Base-by-base conservation (phyloP, 345 rosid genomes). In the Jatropha curcas region DNA sequence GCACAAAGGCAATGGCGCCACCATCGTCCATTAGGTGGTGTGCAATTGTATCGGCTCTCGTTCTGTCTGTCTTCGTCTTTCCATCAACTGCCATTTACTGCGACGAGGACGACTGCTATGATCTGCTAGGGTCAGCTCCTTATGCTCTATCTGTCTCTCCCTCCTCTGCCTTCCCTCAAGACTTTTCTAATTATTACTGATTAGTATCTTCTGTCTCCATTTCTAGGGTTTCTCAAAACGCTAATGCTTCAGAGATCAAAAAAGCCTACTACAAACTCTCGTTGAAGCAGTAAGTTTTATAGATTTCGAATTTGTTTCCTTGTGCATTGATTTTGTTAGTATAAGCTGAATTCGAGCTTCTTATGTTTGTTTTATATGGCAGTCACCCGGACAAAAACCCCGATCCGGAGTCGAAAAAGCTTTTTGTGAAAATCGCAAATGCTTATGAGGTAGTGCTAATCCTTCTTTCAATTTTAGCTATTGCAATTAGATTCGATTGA, bases 341-440 rank as follows among this genome's bases (percentile, higher is more conserved):
- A 22, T 20, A 19, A 28, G 34, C 34, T 45, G 20, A 64, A 35
- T 67, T 76, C n/a, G 22, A 69, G 7, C 34, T 70, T 52, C 7
- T 10, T 53, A 17, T 30, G 45, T 64, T 19, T 31, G 28, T 58
- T n/a, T 70, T 7, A 68, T 45, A 57, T 76, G 62, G 50, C 55
- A 94, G 98, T 70, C 99, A 95, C 59, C 99, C 99, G 28, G 99
- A 95, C 80, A 95, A 95, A 79, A 92, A 89, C 67, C 98, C 98
- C 9, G 99, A 95, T 91, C 98, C 98, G 35, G 98, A 95, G 72
- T 95, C 98, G 27, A 87, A 67, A 77, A 95, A 91, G 84, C 67
- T 85, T 22, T 95, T 95, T 73, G 98, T 91, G 70, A 95, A 95
- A 83, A 82, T 95, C 35, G 99, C 98, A 10, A 95, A 88, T 85